Percentiles rank a stretch among this genome's conserved stretches.
phyloP scores from a whole-genome alignment of 306 rosid species.

The Benincasa hispida region DNA sequence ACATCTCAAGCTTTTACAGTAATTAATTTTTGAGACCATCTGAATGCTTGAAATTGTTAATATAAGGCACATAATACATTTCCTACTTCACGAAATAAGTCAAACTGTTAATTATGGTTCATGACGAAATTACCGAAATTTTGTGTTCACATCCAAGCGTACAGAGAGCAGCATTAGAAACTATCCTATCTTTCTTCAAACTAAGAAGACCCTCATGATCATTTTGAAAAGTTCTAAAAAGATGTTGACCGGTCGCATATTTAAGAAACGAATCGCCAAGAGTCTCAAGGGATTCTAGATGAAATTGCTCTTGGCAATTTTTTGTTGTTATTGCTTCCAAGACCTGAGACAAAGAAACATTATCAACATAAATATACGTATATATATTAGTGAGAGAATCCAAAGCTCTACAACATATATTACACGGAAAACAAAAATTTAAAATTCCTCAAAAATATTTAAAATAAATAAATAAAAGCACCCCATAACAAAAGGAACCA shows the following conservation, averaged over 20 bases:
- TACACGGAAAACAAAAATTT: neutral
- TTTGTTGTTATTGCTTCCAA: conserved; percentile 83
- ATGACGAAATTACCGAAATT: conserved; percentile 38
- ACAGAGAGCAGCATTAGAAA: conserved; percentile 60
- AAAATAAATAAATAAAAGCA: neutral
- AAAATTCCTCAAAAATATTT: too few species aligned
- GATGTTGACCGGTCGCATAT: conserved; percentile 61
- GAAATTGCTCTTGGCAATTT: conserved; percentile 53
- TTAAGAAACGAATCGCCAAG: conserved; percentile 93
- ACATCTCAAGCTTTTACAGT: neutral
- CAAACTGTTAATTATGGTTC: neutral
- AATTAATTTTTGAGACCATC: neutral
- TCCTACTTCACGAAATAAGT: neutral
- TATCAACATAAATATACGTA: neutral
- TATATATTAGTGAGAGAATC: neutral
- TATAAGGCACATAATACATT: neutral
- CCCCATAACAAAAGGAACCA: neutral
- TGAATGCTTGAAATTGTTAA: neutral
- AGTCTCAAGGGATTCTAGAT: conserved; percentile 78
- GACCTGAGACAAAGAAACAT: conserved; percentile 29
- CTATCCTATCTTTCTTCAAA: conserved; percentile 44
- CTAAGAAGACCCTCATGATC: conserved; percentile 72
- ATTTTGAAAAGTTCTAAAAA: conserved; percentile 34
- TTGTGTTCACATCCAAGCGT: conserved; percentile 39
- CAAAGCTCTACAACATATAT: neutral